phyloP scores from a whole-genome alignment of 176 grass and related monocot genomes.

The Aegilops speltoides region DNA sequence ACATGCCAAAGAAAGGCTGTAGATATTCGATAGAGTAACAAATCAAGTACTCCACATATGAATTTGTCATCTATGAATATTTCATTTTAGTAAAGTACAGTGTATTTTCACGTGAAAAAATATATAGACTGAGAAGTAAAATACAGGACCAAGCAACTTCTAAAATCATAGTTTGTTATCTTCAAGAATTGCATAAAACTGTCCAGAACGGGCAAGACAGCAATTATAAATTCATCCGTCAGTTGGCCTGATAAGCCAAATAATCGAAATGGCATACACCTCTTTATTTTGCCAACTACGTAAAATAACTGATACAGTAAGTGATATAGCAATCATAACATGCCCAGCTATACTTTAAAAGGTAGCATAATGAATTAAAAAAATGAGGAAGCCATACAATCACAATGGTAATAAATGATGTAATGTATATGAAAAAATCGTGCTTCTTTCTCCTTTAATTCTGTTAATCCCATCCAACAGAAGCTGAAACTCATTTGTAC shows the following conservation, averaged over 20 bases:
- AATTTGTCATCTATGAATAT: background rate
- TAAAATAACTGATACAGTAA: background rate
- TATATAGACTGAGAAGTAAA: background rate
- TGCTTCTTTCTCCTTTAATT: background rate
- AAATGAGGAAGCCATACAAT: background rate
- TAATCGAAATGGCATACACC: background rate
- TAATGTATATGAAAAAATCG: background rate
- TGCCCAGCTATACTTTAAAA: background rate
- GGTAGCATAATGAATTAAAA: background rate
- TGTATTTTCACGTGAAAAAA: background rate
- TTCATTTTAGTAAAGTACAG: background rate
- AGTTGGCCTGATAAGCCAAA: background rate
- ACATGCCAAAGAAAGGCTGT: slow-evolving; percentile 64
- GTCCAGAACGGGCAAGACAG: background rate
- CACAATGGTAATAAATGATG: background rate
- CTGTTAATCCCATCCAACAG: background rate
- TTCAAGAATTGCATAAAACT: background rate
- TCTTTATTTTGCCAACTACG: background rate
- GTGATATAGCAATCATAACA: background rate
- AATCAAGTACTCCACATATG: background rate
- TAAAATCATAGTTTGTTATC: background rate
- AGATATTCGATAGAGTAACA: slow-evolving; percentile 16
- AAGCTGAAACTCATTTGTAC: background rate
- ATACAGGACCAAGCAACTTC: background rate
- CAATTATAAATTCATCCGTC: background rate